These are phyloP conservation scores for Suhomyces bokatorum DNA, from an alignment of 1,139 yeast genomes.

Conservation along the genomic window DNA sequence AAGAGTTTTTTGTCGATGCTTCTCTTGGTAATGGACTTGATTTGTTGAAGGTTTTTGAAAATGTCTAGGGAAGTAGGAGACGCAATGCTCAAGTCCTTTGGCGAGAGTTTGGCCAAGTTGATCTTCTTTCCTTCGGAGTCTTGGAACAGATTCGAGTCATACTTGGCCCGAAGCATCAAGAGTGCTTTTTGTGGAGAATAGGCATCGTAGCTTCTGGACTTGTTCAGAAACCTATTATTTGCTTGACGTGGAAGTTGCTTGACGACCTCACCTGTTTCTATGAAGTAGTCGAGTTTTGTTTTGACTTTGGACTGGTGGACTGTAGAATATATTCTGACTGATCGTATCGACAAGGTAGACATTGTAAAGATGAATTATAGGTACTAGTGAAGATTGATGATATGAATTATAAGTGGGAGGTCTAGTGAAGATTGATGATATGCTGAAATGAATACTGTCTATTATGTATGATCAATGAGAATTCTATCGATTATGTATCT, in stretches of 20 bases:
- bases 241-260: conserved; percentile 20
- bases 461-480: too few species aligned
- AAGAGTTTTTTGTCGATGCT: conserved; percentile 45
- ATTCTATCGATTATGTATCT: too few species aligned
- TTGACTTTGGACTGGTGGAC: conserved; percentile 19
- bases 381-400: too few species aligned
- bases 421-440: too few species aligned
- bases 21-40: conserved; percentile 27
- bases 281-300: conserved; percentile 29
- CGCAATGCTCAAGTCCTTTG: conserved; percentile 26
- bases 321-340: conserved; percentile 1
- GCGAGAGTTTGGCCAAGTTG: conserved; percentile 18
- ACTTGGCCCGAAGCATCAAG: conserved; percentile 24
- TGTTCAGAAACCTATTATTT: conserved; percentile 11
- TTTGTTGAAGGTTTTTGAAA: conserved; percentile 31
- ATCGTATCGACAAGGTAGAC: neutral
- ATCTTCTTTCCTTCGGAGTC: conserved; percentile 22
- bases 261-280: conserved; percentile 30
- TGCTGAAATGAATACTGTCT: too few species aligned
- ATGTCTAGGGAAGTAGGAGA: conserved; percentile 26
- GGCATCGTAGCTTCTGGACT: neutral
- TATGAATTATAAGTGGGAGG: too few species aligned
- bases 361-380: neutral
- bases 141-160: conserved; percentile 23
- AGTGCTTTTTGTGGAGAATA: conserved; percentile 28